These are phyloP conservation scores for Hippophae gyantsensis DNA, from an alignment of 306 rosid genomes.

Conservation along the genomic window DNA sequence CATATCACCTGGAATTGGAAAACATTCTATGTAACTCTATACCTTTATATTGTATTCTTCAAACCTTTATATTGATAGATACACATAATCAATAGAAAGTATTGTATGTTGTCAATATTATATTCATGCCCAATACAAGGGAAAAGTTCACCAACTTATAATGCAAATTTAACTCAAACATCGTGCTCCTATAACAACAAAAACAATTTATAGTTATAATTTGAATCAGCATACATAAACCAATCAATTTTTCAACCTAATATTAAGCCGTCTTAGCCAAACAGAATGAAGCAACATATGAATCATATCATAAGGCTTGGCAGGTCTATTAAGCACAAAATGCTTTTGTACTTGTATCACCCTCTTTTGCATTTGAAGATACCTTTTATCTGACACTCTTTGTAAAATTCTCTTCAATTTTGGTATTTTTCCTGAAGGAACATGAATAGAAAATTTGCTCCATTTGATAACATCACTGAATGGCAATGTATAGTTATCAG, in stretches of 20 bases:
- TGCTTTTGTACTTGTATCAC: conserved; percentile 50
- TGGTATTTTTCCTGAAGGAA: conserved; percentile 37
- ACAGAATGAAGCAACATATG: conserved; percentile 74
- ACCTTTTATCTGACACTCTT: conserved; percentile 25
- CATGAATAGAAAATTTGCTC: conserved; percentile 40
- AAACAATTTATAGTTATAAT: neutral
- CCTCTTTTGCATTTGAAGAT: conserved; percentile 31
- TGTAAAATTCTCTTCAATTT: conserved; percentile 44
- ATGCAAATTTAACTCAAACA: too few relatives aligned
- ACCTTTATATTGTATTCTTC: too few relatives aligned
- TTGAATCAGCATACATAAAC: neutral
- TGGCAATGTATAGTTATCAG: conserved; percentile 41
- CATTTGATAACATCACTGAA: conserved; percentile 66
- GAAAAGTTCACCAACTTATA: too few relatives aligned
- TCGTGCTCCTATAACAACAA: too few relatives aligned
- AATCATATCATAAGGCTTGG: conserved; percentile 44
- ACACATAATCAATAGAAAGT: too few relatives aligned
- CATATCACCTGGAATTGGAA: too few relatives aligned
- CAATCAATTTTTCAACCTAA: conserved; percentile 16
- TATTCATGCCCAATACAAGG: too few relatives aligned
- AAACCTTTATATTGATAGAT: too few relatives aligned
- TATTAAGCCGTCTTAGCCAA: conserved; percentile 64
- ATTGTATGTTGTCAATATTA: too few relatives aligned
- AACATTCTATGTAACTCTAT: too few relatives aligned
- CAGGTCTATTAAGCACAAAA: conserved; percentile 45